Evolutionary conservation across 2,329 filamentous ascomycete genomes (phyloP), one percentile per base, ranked within the genome.

Genomic region (Fusarium fracticaudum): DNA sequence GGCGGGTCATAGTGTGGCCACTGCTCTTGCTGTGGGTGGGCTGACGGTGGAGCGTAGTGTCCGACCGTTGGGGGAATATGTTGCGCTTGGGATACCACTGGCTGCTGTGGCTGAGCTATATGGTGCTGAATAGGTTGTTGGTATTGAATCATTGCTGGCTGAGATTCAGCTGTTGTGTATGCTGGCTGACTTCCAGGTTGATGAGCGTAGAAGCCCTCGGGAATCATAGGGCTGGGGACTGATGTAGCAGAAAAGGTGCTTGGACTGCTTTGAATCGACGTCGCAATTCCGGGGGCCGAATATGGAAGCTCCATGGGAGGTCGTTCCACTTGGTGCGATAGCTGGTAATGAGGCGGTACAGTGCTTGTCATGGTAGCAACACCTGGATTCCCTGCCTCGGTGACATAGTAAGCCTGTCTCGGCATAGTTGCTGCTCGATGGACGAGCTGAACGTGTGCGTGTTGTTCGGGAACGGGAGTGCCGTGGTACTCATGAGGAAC

Each of bases 1-100:
- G 88, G 88, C 17, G 87, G 77, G 75, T 91, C 88, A 75, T 90
- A 91, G 38, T 86, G 84, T 71, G 89, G 90, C 88, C 89, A 91
- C 29, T 86, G 84, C 51, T 87, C 85, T 37, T 86, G 81, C 62
- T 85, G 82, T 8, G 79, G 74, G 66, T 87, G 86, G 14, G 82
- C 77, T 17, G 82, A 79, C 24, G 83, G 78, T 8, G 83, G 83
- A 63, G 81, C 79, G 44, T 82, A 82, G 26, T 81, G 80, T 55
- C 82, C 82, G 20, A 75, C 71, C 47, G 79, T 44, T 20, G 75
- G 61, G 41, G 75, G 62, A 18, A 64, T 67, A 60, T 79, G 78
- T 44, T 82, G 81, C 47, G 80, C 72, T 44, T 82, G 83, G n/a
- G 81, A 80, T 20, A 81, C 78, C 43, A 84, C 78, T 29, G 77